Conservation (phyloP, 345 rosid genomes). For the Lepidium sativum region DNA sequence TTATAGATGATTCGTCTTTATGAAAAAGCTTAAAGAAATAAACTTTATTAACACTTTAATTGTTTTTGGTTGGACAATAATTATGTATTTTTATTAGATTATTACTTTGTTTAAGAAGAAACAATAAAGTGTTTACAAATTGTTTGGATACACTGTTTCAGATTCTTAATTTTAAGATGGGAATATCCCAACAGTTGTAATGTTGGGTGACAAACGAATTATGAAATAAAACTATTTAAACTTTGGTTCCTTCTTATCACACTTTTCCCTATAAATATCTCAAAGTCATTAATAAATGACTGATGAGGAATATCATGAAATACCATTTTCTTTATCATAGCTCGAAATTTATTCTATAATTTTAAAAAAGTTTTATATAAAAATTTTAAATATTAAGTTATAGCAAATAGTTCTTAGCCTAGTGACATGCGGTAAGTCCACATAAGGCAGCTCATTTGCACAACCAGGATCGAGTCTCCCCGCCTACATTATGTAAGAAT, state of each 20-base stretch:
- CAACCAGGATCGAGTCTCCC: too few species aligned
- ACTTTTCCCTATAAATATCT: neutral
- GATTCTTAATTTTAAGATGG: neutral
- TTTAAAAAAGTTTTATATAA: too few species aligned
- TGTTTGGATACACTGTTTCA: neutral
- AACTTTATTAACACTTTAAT: slow-evolving; percentile 4
- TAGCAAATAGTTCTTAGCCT: too few species aligned
- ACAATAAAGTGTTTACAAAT: neutral
- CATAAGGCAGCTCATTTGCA: too few species aligned
- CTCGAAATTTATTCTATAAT: too few species aligned
- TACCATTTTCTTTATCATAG: too few species aligned
- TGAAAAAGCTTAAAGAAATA: neutral
- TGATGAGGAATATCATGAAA: too few species aligned
- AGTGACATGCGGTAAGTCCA: too few species aligned
- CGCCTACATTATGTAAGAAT: too few species aligned
- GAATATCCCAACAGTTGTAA: slow-evolving; percentile 12
- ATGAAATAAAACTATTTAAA: neutral
- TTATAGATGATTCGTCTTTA: neutral
- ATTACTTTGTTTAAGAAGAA: neutral
- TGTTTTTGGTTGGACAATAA: slow-evolving; percentile 18
- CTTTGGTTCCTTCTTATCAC: slow-evolving; percentile 12
- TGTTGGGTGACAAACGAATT: slow-evolving; percentile 10
- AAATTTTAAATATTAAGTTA: too few species aligned
- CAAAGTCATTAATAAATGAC: neutral
- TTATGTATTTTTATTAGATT: neutral